These are phyloP conservation scores for Globisporangium nagaii DNA, from an alignment of 352 stramenopile genomes.

Conservation along the genomic window DNA sequence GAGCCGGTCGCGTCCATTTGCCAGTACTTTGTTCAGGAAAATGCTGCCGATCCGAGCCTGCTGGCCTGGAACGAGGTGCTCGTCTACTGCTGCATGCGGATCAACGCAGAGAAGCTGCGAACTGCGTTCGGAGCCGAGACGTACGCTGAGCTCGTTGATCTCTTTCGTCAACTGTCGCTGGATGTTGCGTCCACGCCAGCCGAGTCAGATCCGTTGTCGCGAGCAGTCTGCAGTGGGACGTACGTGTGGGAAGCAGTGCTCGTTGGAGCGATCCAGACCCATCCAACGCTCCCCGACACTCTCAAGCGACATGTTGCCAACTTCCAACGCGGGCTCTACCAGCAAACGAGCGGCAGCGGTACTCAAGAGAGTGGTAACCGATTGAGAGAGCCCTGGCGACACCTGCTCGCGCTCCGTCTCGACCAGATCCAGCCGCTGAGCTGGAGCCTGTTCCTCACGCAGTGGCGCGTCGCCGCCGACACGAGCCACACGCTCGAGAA, in stretches of 20 bases:
- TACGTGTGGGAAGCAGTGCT: constrained; percentile 43
- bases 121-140: constrained; percentile 15
- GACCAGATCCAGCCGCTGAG: constrained; percentile 36
- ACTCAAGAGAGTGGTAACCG: neutral
- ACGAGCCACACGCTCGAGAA: neutral
- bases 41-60: neutral
- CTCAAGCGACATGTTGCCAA: constrained; percentile 29
- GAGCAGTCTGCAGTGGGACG: neutral
- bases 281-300: constrained; percentile 15
- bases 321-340: constrained; percentile 8
- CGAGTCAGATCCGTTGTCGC: neutral
- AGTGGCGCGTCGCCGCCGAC: constrained; percentile 34
- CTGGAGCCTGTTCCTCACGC: constrained; percentile 48
- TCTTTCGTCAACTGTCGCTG: constrained; percentile 21
- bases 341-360: neutral
- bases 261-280: constrained; percentile 15
- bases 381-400: constrained; percentile 19
- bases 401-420: constrained; percentile 25
- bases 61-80: constrained; percentile 33
- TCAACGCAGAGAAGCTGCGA: constrained; percentile 24
- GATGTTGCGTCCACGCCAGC: neutral
- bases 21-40: constrained; percentile 7
- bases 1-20: neutral
- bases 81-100: constrained; percentile 23
- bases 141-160: constrained; percentile 5